Evolutionary conservation across 2,329 filamentous ascomycete species (phyloP).

Genomic region (Ilyonectria sp.): DNA sequence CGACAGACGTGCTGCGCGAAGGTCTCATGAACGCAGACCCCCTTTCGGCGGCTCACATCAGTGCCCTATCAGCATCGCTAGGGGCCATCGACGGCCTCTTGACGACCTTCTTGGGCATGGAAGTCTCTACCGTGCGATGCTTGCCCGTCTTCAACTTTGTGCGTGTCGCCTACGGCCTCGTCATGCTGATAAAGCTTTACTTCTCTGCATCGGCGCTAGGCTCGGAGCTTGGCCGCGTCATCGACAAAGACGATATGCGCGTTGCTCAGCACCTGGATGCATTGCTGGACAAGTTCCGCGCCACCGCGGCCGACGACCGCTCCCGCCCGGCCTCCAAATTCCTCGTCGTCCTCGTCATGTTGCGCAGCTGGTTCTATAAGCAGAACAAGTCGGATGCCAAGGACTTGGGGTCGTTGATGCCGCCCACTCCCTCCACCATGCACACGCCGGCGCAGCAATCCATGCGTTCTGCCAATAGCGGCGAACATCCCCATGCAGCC

Average conservation of each 20-base stretch:
- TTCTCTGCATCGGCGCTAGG: conserved; percentile 75
- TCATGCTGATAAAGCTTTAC: conserved; percentile 82
- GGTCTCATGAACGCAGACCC: conserved; percentile 59
- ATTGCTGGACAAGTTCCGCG: conserved; percentile 78
- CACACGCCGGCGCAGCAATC: conserved; percentile 36
- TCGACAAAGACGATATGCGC: conserved; percentile 78
- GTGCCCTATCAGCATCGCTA: conserved; percentile 77
- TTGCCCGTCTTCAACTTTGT: conserved; percentile 81
- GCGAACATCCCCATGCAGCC: conserved; percentile 49
- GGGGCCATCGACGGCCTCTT: conserved; percentile 77
- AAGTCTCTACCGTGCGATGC: conserved; percentile 71
- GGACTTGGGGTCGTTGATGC: conserved; percentile 25
- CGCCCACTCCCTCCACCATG: conserved; percentile 16
- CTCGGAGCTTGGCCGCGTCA: conserved; percentile 78
- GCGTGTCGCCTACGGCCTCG: conserved; percentile 79
- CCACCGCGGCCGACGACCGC: conserved; percentile 73
- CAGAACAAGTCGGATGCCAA: conserved; percentile 55
- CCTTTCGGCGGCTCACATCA: conserved; percentile 70
- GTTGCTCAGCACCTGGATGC: conserved; percentile 77
- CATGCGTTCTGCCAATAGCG: conserved; percentile 3
- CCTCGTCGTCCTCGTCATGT: conserved; percentile 77
- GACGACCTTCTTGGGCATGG: conserved; percentile 75
- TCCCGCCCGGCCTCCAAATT: conserved; percentile 80
- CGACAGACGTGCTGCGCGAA: conserved; percentile 61
- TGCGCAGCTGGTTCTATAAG: conserved; percentile 78